A percentile compares a stretch with the other conserved stretches of the same genome.
Conservation (phyloP, 2,329 filamentous ascomycete genomes). For the Didymellaceae sp. region DNA sequence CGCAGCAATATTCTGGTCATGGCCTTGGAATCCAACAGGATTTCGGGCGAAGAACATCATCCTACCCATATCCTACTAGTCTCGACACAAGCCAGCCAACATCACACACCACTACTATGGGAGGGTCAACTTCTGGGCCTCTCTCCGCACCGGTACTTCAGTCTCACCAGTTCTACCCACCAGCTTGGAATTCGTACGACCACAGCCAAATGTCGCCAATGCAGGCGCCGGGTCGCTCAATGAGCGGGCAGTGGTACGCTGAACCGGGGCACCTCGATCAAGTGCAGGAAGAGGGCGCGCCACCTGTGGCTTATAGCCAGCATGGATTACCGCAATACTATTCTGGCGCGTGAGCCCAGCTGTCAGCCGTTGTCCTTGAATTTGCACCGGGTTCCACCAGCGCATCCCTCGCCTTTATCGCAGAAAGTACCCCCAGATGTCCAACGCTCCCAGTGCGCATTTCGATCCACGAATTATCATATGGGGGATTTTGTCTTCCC, state of each 20-base stretch:
- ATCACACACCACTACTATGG: constrained; percentile 35
- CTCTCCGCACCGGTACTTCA: constrained; percentile 45
- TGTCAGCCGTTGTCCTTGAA: not conserved
- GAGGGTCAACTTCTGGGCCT: constrained; percentile 35
- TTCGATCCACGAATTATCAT: not conserved
- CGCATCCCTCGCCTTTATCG: not conserved
- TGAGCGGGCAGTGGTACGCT: constrained; percentile 46
- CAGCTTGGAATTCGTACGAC: constrained; percentile 42
- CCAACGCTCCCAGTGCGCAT: not conserved
- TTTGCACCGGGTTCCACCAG: not conserved
- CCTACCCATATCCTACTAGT: constrained; percentile 42
- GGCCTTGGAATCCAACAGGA: constrained; percentile 44
- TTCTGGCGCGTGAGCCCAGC: constrained; percentile 26
- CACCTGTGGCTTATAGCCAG: constrained; percentile 38
- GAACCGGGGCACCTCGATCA: constrained; percentile 42
- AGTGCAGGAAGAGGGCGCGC: constrained; percentile 45
- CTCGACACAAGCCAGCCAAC: constrained; percentile 42
- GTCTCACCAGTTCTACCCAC: constrained; percentile 40
- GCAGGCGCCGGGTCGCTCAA: constrained; percentile 39
- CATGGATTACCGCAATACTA: constrained; percentile 40
- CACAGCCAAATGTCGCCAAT: constrained; percentile 36
- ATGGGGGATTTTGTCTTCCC: not conserved
- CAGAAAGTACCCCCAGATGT: not conserved
- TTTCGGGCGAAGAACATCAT: constrained; percentile 40
- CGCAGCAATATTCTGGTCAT: constrained; percentile 40